Conservation (phyloP, 768 basidiomycete genomes). For the Termitomyces sp. region DNA sequence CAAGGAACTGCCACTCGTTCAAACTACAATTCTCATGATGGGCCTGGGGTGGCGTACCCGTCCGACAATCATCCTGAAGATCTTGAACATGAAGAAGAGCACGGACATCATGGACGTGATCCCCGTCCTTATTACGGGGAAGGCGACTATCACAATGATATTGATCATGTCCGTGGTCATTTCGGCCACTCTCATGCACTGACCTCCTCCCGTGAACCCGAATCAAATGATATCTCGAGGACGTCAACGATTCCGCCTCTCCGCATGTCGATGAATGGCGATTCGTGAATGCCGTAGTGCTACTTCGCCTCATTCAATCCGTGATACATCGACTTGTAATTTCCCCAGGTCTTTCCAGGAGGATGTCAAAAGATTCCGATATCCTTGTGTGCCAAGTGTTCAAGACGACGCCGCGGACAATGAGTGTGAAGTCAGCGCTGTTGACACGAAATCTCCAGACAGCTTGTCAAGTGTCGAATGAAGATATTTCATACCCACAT, state of each 20-base stretch:
- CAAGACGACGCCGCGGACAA: conserved; percentile 17
- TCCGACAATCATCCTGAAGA: neutral
- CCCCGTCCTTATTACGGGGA: neutral
- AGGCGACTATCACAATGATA: conserved; percentile 11
- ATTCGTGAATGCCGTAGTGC: conserved; percentile 31
- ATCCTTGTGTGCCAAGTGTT: neutral
- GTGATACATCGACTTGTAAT: conserved; percentile 5
- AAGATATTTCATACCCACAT: neutral
- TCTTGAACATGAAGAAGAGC: conserved; percentile 11
- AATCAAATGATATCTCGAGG: conserved; percentile 20
- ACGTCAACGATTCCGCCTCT: conserved; percentile 26
- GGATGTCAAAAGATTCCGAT: neutral
- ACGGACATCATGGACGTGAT: neutral
- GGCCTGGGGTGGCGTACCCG: neutral
- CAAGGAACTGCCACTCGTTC: conserved; percentile 18
- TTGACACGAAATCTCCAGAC: conserved; percentile 37
- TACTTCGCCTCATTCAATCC: conserved; percentile 10
- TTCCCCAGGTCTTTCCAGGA: neutral
- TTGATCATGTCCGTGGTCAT: conserved; percentile 6
- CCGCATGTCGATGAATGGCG: conserved; percentile 42
- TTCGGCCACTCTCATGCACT: neutral
- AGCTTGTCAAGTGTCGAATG: conserved; percentile 51
- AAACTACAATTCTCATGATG: conserved; percentile 6
- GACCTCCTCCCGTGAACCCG: neutral
- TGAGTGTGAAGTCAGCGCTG: conserved; percentile 30